Evolutionary conservation across 208 protist genomes (phyloP), one percentile per base, ranked within the genome.

Genomic region (Wallacemonas sp.): DNA sequence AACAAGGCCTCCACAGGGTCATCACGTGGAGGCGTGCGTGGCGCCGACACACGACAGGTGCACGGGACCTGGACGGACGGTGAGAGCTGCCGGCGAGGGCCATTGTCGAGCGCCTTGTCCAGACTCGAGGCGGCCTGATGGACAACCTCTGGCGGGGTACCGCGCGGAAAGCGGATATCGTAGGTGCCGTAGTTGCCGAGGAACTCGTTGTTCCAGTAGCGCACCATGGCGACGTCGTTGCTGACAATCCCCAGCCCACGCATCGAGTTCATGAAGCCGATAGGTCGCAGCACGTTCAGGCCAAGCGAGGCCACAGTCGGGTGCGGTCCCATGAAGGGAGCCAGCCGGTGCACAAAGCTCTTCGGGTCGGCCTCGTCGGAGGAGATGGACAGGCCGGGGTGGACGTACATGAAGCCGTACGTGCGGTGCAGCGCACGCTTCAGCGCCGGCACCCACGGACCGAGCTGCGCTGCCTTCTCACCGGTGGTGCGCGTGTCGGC

Each of bases 151-250:
- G 41, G 31, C 14, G 90, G 90, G 3, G 79, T 77, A 0, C 90
- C 90, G 29, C 74, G 74, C 1, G 66, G 69, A 67, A 95, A 95
- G 23, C 90, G 87, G 25, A 95, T 68, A 59, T 95, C 87, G 63
- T 85, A 95, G 8, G 86, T 79, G 32, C 90, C 90, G 67, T 82
- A 92, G 76, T 95, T 95, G 38, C 90, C 90, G 11, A 95, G 63
- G 26, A 72, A 87, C 44, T 95, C 85, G 64, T 95, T 95, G 76
- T 95, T 95, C 87, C 90, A 96, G 74, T 93, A 91, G 14, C 86
- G 82, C 22, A 96, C 70, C 68, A 91, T 89, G 18, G 87, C 81
- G 1, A 96, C 90, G 50, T 96, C 90, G 69, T 93, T 93, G 32
- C 77, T 84, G n/a, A 79, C 78, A 18, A 96, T 68, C 1, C 74